Evolutionary conservation across 75 land plant genomes (phyloP), one percentile per base, ranked within the genome.

Genomic region (Pinus tabuliformis): DNA sequence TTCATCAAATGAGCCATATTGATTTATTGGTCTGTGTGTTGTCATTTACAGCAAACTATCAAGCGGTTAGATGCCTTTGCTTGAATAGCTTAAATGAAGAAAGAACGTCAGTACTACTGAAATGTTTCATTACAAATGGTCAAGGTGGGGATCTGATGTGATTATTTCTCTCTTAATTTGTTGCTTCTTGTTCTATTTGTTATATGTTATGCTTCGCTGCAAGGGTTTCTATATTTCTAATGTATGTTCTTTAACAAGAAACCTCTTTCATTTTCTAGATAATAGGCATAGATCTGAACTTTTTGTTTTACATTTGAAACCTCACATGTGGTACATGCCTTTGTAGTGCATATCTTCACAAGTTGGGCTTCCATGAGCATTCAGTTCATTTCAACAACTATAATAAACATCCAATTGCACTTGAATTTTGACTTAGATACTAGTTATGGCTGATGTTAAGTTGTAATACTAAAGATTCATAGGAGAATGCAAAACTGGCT

Each of bases 1-100:
- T 16, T 33, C 36, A 33, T 64, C 20, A 16, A 17, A 30, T 37
- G 37, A 37, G 20, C 52, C 3, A 16, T 68, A 36, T 39, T 42
- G 52, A 37, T 39, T 42, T 18, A 28, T 75, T 57, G 22, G 26
- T 18, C 36, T 75, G 36, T 6, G 6, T 61, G 14, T 52, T 81
- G 22, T 70, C 75, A 33, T 62, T 17, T 66, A 74, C 91, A 96
- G 99, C 99, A 80, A 96, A 96, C 77, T 96, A 96, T 81, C 89
- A 77, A 82, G 99, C 99, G 66, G 99, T 96, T 33, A 65, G 84
- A 16, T 90, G 88, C 75, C 93, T 96, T 81, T 84, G 91, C 58
- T 80, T 96, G 78, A 84, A 79, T 30, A 90, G 93, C 82, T 78
- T 96, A 66, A 96, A 96, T 80, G 42, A 75, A 77, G 88, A 91